A percentile compares a stretch with the other conserved stretches of the same genome.
Conservation (phyloP, 2,329 filamentous ascomycete genomes). For the Aspergillus niger region DNA sequence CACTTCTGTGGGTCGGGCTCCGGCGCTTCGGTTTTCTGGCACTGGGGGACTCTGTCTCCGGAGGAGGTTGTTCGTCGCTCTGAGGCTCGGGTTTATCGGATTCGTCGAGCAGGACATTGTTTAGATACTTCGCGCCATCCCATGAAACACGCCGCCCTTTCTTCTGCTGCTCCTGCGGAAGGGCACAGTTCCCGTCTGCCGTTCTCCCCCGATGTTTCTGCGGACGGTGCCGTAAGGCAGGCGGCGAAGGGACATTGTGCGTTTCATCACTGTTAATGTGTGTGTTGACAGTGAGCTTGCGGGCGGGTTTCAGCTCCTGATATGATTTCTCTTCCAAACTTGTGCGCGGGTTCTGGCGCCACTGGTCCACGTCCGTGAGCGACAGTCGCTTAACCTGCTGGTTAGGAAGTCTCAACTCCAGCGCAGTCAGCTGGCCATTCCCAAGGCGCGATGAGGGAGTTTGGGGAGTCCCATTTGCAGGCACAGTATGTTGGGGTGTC, state of each 20-base stretch:
- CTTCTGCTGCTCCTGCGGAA: constrained; percentile 27
- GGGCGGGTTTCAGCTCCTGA: constrained; percentile 32
- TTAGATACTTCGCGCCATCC: constrained; percentile 41
- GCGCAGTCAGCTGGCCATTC: constrained; percentile 31
- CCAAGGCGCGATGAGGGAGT: constrained; percentile 33
- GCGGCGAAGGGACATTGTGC: constrained; percentile 39
- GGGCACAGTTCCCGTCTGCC: constrained; percentile 23
- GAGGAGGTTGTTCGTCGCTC: constrained; percentile 16
- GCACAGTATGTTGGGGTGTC: constrained; percentile 10
- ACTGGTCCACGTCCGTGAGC: constrained; percentile 40
- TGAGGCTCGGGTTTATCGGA: constrained; percentile 12
- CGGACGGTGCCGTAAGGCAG: constrained; percentile 42
- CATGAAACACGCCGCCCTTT: constrained; percentile 40
- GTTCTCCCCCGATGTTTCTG: constrained; percentile 41
- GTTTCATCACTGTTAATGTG: constrained; percentile 31
- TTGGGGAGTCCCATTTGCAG: constrained; percentile 22
- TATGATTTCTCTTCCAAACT: constrained; percentile 36
- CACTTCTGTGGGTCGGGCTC: constrained; percentile 11
- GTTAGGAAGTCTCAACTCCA: constrained; percentile 42
- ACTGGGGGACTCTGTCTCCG: constrained; percentile 23
- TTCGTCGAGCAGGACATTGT: constrained; percentile 26
- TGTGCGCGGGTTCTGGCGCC: constrained; percentile 36
- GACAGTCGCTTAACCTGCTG: constrained; percentile 45
- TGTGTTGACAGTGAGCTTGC: constrained; percentile 36
- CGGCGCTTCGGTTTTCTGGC: constrained; percentile 21